Evolutionary conservation across 1,284 basidiomycete genomes (phyloP).

Genomic region (Ceratobasidium sp.): DNA sequence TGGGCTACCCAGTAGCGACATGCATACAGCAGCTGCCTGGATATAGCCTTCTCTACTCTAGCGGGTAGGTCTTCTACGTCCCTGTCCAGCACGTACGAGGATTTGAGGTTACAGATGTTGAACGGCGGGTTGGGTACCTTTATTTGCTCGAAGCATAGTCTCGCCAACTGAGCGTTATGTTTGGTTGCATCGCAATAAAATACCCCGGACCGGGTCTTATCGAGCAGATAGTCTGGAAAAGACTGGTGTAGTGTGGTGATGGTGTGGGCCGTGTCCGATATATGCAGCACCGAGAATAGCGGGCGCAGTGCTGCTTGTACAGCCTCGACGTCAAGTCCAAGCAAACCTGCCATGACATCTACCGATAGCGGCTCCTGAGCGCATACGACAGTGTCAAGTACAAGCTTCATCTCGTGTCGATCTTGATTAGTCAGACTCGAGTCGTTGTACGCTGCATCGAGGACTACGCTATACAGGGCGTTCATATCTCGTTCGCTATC

Average conservation of each 20-base stretch:
- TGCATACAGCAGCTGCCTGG: too few species aligned
- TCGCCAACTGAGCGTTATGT: not conserved
- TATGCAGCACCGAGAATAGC: not conserved
- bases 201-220: not conserved
- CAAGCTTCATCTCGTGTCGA: not conserved
- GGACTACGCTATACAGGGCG: not conserved
- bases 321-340: not conserved
- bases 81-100: too few species aligned
- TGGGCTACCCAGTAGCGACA: constrained; percentile 3
- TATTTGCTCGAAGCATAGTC: constrained; percentile 16
- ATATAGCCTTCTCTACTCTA: too few species aligned
- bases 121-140: not conserved
- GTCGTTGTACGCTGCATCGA: too few species aligned
- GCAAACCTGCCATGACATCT: not conserved
- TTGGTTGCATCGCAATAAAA: not conserved
- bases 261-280: not conserved
- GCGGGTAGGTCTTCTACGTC: not conserved
- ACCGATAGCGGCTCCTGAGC: not conserved
- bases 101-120: not conserved
- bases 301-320: not conserved
- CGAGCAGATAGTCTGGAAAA: constrained; percentile 4
- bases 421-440: not conserved
- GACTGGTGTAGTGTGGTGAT: constrained; percentile 13
- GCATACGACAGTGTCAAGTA: constrained; percentile 11
- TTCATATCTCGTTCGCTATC: not conserved